Percentiles rank a stretch among this genome's conserved stretches.
phyloP scores from a whole-genome alignment of 129 eudicot species.

The Tanacetum coccineum region DNA sequence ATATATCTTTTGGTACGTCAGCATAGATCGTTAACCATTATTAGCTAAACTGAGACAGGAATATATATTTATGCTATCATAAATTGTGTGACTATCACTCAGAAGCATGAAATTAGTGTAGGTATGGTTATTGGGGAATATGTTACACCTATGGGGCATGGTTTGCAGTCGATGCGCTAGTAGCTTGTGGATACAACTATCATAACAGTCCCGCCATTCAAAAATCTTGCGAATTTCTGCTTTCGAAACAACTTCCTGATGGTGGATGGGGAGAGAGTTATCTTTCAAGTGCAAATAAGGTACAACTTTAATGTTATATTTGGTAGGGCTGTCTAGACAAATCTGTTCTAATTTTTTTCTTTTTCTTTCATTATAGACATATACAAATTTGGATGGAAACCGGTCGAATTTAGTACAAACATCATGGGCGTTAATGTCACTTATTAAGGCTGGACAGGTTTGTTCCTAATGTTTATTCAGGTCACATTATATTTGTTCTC shows the following conservation, averaged over 20 bases:
- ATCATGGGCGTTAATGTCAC: conserved; percentile 58
- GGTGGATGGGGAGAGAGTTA: conserved; percentile 95
- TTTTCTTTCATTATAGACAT: conserved; percentile 10
- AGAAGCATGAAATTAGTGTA: conserved; percentile 7
- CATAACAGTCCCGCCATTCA: conserved; percentile 33
- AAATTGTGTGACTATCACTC: background rate
- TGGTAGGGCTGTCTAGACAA: background rate
- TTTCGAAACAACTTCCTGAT: conserved; percentile 56
- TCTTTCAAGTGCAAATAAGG: conserved; percentile 57
- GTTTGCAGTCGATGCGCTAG: conserved; percentile 52
- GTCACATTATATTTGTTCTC: background rate
- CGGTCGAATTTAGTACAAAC: conserved; percentile 53
- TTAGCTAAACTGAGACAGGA: background rate
- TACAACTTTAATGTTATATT: background rate
- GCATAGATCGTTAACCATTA: background rate
- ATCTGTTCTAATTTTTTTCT: background rate
- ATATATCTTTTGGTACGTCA: no score
- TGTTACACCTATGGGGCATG: conserved; percentile 70
- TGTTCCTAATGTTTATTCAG: background rate
- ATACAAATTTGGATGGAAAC: conserved; percentile 39
- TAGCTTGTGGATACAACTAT: conserved; percentile 44
- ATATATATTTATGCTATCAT: no score
- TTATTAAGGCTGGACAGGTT: conserved; percentile 60
- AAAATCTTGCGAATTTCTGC: conserved; percentile 49
- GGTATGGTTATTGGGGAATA: conserved; percentile 78